These are phyloP conservation scores for Amanita thiersii DNA, from an alignment of 768 basidiomycete species.

Conservation along the genomic window DNA sequence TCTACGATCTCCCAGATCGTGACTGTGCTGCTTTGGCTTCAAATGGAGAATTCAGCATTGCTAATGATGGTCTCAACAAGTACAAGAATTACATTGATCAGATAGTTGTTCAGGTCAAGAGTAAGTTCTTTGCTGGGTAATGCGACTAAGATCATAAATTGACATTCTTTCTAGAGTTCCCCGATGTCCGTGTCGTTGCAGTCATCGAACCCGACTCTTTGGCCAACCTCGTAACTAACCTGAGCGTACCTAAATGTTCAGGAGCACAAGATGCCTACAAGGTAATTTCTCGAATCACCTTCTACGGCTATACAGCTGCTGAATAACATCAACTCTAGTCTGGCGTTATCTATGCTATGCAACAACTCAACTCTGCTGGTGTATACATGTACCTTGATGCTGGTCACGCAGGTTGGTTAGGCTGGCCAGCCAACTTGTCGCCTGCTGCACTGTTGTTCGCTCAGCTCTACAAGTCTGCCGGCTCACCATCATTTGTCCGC, in stretches of 20 bases:
- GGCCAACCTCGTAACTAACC: constrained; percentile 63
- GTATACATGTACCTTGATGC: constrained; percentile 59
- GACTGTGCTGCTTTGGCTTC: constrained; percentile 60
- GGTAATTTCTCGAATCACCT: constrained; percentile 13
- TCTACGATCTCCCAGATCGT: constrained; percentile 58
- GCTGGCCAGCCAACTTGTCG: constrained; percentile 55
- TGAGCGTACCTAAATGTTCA: constrained; percentile 48
- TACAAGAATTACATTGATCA: constrained; percentile 57
- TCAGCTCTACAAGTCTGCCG: constrained; percentile 39
- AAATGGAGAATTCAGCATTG: constrained; percentile 58
- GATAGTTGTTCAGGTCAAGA: constrained; percentile 46
- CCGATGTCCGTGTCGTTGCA: constrained; percentile 54
- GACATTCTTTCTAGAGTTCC: constrained; percentile 37
- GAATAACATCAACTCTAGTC: constrained; percentile 18
- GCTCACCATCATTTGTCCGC: constrained; percentile 48
- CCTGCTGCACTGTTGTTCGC: constrained; percentile 52
- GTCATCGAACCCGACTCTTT: constrained; percentile 63
- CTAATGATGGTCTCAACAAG: constrained; percentile 44
- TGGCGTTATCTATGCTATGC: constrained; percentile 47
- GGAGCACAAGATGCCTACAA: constrained; percentile 46
- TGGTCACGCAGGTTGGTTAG: constrained; percentile 59
- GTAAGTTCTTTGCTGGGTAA: constrained; percentile 20
- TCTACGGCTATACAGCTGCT: background rate
- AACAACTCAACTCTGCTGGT: constrained; percentile 45
- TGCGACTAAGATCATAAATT: background rate